These are phyloP conservation scores for Venturia asperata DNA, from an alignment of 2,329 filamentous ascomycete species.

Conservation along the genomic window DNA sequence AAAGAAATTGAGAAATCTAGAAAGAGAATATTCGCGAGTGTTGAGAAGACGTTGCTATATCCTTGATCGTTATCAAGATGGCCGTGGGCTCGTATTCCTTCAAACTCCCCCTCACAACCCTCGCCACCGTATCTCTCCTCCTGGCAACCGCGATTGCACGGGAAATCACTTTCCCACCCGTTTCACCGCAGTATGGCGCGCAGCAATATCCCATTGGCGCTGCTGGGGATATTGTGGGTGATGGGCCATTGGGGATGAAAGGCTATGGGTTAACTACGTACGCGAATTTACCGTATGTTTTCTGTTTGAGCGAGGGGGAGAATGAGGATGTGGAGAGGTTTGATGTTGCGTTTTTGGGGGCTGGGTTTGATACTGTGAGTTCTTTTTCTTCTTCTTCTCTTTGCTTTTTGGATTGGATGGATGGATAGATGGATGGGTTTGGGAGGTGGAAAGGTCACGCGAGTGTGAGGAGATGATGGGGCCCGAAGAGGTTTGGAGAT, in stretches of 20 bases:
- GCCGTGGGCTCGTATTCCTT: not conserved
- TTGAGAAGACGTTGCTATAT: too few relatives aligned
- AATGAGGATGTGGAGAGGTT: slow-evolving; percentile 34
- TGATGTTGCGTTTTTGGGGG: slow-evolving; percentile 44
- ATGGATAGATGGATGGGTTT: too few relatives aligned
- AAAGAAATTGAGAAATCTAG: too few relatives aligned
- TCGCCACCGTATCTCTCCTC: not conserved
- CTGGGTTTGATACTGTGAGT: slow-evolving; percentile 43
- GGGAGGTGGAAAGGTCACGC: too few relatives aligned
- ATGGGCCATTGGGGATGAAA: not conserved
- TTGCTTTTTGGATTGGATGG: too few relatives aligned
- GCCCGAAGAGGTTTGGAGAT: too few relatives aligned
- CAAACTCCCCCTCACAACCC: not conserved
- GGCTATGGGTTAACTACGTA: slow-evolving; percentile 40
- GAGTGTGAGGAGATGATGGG: too few relatives aligned
- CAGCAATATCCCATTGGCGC: not conserved
- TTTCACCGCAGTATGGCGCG: not conserved
- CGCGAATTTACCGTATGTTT: slow-evolving; percentile 43
- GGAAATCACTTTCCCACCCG: slow-evolving; percentile 13
- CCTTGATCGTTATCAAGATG: not conserved
- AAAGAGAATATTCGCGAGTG: too few relatives aligned
- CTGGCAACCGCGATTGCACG: not conserved
- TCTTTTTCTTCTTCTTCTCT: not conserved
- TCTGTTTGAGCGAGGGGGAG: slow-evolving; percentile 34
- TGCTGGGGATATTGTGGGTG: not conserved